Evolutionary conservation across 148 eudicot genomes (phyloP).

Genomic region (Polygonum maritimum): DNA sequence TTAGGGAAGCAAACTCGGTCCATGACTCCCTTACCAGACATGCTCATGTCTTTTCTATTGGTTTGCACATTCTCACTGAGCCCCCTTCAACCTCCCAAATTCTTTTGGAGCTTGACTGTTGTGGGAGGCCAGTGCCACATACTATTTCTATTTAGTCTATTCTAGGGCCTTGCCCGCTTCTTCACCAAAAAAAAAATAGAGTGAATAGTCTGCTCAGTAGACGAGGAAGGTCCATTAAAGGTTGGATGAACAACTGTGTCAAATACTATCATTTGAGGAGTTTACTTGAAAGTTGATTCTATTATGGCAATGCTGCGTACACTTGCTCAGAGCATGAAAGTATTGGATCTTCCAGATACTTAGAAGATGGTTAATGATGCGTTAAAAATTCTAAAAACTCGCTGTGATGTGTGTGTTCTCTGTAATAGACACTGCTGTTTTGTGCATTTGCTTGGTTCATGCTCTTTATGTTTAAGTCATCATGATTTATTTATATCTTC

Average conservation of each 20-base stretch:
- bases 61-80: too few species aligned
- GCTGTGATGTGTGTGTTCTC: neutral
- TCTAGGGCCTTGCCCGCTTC: too few species aligned
- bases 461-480: neutral
- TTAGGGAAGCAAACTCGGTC: too few species aligned
- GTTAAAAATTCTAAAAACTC: neutral
- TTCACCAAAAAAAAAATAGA: too few species aligned
- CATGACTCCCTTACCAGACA: too few species aligned
- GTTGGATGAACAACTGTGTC: neutral
- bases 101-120: too few species aligned
- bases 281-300: neutral
- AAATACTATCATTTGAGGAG: neutral
- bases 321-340: neutral
- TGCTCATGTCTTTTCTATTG: too few species aligned
- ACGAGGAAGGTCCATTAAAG: neutral
- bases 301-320: neutral
- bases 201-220: neutral
- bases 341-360: neutral
- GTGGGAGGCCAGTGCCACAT: too few species aligned
- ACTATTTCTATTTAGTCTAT: too few species aligned
- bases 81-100: too few species aligned
- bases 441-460: neutral
- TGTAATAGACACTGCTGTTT: neutral
- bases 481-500: neutral
- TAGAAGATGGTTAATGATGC: neutral